A percentile compares a stretch with the other conserved stretches of the same genome.
These are phyloP conservation scores for Trypanosoma melophagium DNA, from an alignment of 208 protist genomes.

Conservation along the genomic window DNA sequence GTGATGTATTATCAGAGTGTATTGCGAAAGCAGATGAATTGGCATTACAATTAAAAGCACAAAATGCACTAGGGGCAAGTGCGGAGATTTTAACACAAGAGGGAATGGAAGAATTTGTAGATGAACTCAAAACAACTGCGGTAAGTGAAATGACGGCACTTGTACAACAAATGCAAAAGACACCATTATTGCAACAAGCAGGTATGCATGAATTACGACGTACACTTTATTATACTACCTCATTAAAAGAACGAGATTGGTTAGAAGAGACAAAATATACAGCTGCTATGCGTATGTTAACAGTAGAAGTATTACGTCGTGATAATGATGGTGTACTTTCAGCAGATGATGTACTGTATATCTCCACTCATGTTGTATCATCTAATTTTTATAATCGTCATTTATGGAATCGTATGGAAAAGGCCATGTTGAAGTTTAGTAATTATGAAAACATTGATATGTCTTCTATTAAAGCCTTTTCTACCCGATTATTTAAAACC, in stretches of 20 bases:
- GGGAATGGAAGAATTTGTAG: conserved; percentile 82
- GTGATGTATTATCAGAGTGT: conserved; percentile 78
- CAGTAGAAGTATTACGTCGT: conserved; percentile 77
- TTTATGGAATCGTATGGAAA: conserved; percentile 87
- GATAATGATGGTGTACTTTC: conserved; percentile 83
- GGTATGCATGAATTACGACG: conserved; percentile 89
- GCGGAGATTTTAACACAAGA: conserved; percentile 76
- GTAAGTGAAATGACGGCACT: conserved; percentile 57
- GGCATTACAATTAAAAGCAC: conserved; percentile 68
- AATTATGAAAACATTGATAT: conserved; percentile 82
- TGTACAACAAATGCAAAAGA: conserved; percentile 47
- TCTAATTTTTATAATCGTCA: conserved; percentile 90
- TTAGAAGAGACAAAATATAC: conserved; percentile 63
- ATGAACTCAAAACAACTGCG: conserved; percentile 67
- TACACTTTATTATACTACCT: conserved; percentile 84
- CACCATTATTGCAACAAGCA: conserved; percentile 69
- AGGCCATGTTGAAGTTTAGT: conserved; percentile 38
- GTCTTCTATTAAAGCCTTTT: conserved; percentile 81
- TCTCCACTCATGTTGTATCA: conserved; percentile 78
- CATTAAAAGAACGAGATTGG: conserved; percentile 71
- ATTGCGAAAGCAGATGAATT: conserved; percentile 86
- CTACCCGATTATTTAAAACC: conserved; percentile 86
- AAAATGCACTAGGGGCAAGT: conserved; percentile 61
- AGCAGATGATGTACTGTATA: conserved; percentile 84
- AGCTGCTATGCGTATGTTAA: conserved; percentile 75